These are phyloP conservation scores for Fusarium armeniacum DNA, from an alignment of 2,329 filamentous ascomycete genomes.

Conservation along the genomic window DNA sequence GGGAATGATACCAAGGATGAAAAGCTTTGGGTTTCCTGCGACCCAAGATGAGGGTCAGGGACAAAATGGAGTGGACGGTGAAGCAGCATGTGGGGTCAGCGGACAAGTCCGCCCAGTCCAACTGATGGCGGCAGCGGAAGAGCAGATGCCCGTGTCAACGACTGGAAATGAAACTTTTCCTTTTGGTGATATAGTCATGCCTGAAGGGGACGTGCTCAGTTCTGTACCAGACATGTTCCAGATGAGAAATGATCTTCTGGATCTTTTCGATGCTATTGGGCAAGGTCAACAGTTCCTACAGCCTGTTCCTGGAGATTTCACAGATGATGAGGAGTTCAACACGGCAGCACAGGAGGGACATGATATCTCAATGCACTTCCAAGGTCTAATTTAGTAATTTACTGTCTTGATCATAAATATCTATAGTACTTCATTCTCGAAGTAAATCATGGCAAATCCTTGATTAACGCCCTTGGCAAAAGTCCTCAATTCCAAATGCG, in stretches of 20 bases:
- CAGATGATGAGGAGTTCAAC: slow-evolving; percentile 26
- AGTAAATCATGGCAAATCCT: slow-evolving; percentile 67
- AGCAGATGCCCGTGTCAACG: slow-evolving; percentile 1
- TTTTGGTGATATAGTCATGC: slow-evolving; percentile 25
- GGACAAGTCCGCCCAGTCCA: not conserved
- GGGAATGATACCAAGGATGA: slow-evolving; percentile 53
- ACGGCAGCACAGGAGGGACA: slow-evolving; percentile 39
- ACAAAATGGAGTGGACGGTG: not conserved
- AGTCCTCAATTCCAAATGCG: slow-evolving; percentile 52
- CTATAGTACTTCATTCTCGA: slow-evolving; percentile 52
- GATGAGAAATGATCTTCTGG: slow-evolving; percentile 55
- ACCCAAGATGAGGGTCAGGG: slow-evolving; percentile 10
- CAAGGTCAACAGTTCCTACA: slow-evolving; percentile 48
- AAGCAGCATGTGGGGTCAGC: rapidly evolving
- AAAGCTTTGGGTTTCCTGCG: slow-evolving; percentile 45
- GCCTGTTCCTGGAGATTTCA: slow-evolving; percentile 26
- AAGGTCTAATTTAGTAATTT: slow-evolving; percentile 49
- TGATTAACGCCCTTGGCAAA: slow-evolving; percentile 53
- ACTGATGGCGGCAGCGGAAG: not conserved
- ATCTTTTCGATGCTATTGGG: slow-evolving; percentile 55
- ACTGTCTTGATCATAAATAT: not conserved
- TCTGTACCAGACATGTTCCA: slow-evolving; percentile 53
- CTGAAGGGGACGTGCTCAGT: slow-evolving; percentile 24
- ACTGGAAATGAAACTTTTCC: not conserved
- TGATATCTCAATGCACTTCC: slow-evolving; percentile 53